Conservation (phyloP, 2,329 filamentous ascomycete species). For the Claviceps pazoutovae region DNA sequence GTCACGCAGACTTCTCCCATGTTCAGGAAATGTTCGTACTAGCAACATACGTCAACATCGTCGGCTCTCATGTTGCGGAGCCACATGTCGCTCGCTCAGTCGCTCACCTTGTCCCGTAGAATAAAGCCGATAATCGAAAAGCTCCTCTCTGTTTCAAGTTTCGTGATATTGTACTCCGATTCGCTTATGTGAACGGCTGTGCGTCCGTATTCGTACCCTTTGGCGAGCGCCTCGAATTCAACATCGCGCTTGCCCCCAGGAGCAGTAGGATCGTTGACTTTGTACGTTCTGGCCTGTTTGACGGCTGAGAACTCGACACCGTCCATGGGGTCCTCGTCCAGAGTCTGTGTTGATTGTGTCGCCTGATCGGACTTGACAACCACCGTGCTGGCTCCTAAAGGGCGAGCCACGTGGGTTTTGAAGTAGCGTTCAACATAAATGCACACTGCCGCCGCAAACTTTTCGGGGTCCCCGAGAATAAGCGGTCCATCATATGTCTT, state of each 20-base stretch:
- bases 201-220: slow-evolving; percentile 84
- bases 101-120: slow-evolving; percentile 48
- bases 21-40: slow-evolving; percentile 75
- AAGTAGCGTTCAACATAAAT: slow-evolving; percentile 89
- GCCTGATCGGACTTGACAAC: slow-evolving; percentile 41
- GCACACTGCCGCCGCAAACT: slow-evolving; percentile 58
- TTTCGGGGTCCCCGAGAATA: slow-evolving; percentile 62
- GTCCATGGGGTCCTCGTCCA: slow-evolving; percentile 33
- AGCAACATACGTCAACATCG: background rate
- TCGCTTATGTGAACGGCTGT: slow-evolving; percentile 83
- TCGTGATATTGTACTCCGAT: slow-evolving; percentile 78
- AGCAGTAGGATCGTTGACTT: slow-evolving; percentile 58
- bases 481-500: slow-evolving; percentile 68
- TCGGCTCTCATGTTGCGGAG: background rate
- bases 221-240: slow-evolving; percentile 70
- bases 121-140: slow-evolving; percentile 85
- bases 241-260: slow-evolving; percentile 73
- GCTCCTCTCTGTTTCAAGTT: slow-evolving; percentile 59
- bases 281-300: slow-evolving; percentile 66
- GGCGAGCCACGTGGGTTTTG: slow-evolving; percentile 62
- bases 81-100: slow-evolving; percentile 8
- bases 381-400: slow-evolving; percentile 66
- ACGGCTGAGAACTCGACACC: slow-evolving; percentile 52
- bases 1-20: slow-evolving; percentile 73
- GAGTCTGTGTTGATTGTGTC: slow-evolving; percentile 36